These are phyloP conservation scores for Exophiala sp. DNA, from an alignment of 2,329 filamentous ascomycete genomes.

Conservation along the genomic window DNA sequence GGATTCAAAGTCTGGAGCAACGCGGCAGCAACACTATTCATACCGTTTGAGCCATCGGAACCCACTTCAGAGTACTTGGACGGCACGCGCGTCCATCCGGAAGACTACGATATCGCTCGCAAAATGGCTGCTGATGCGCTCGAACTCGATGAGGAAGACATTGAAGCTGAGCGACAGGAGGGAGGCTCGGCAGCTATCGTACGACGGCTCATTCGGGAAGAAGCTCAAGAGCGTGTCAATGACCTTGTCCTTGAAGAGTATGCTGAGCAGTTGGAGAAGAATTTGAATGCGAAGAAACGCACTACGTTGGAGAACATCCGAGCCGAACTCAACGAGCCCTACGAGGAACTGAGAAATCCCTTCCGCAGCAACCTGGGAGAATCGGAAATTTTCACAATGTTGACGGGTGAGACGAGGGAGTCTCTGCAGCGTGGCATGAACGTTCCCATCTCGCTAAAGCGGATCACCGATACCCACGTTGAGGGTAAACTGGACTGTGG, in stretches of 20 bases:
- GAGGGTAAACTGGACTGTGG: constrained; percentile 92
- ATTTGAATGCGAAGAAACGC: constrained; percentile 89
- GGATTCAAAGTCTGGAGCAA: constrained; percentile 92
- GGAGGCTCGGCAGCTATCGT: constrained; percentile 86
- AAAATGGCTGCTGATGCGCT: constrained; percentile 98
- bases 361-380: constrained; percentile 60
- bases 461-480: constrained; percentile 86
- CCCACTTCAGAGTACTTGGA: constrained; percentile 84
- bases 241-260: constrained; percentile 96
- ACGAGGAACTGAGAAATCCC: constrained; percentile 83
- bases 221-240: constrained; percentile 90
- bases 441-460: constrained; percentile 69
- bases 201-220: constrained; percentile 88
- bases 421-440: constrained; percentile 86
- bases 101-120: constrained; percentile 94
- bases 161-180: constrained; percentile 88
- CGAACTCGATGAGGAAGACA: constrained; percentile 94
- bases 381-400: constrained; percentile 89
- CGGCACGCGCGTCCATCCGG: constrained; percentile 93
- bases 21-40: constrained; percentile 89
- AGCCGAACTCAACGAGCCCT: constrained; percentile 83
- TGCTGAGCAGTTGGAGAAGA: constrained; percentile 85
- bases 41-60: constrained; percentile 79
- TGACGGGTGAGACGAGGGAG: constrained; percentile 85
- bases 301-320: constrained; percentile 95